Percentiles rank a stretch among this genome's conserved stretches.
phyloP scores from a whole-genome alignment of 139 green algal species.

The Chlamydomonas sp. region DNA sequence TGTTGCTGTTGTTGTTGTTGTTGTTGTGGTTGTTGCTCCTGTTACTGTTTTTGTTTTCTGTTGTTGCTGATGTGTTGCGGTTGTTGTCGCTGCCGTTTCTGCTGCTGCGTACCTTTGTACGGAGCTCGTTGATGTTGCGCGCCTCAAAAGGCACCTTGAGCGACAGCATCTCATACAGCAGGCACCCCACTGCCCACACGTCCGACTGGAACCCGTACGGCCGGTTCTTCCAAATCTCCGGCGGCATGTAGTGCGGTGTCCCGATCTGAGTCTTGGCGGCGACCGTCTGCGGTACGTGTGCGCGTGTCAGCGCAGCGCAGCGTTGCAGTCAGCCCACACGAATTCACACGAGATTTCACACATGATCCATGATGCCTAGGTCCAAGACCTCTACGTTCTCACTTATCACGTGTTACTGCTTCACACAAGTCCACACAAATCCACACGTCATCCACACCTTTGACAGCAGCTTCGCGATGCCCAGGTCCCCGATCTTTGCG shows the following conservation, averaged over 20 bases:
- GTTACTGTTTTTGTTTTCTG: too few relatives aligned
- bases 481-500: constrained; percentile 15
- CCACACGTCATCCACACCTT: neutral
- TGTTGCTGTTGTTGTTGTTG: too few relatives aligned
- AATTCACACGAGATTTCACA: too few relatives aligned
- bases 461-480: constrained; percentile 19
- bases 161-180: constrained; percentile 74
- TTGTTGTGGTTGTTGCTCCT: too few relatives aligned
- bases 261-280: constrained; percentile 65
- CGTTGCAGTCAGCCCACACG: too few relatives aligned
- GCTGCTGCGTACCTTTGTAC: constrained; percentile 37
- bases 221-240: constrained; percentile 71
- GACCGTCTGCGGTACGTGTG: constrained; percentile 23
- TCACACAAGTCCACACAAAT: too few relatives aligned
- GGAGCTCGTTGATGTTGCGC: constrained; percentile 57
- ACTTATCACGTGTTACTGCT: too few relatives aligned
- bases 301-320: too few relatives aligned
- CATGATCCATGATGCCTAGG: too few relatives aligned
- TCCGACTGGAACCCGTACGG: constrained; percentile 67
- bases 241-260: constrained; percentile 70
- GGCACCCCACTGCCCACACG: constrained; percentile 72
- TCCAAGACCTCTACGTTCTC: too few relatives aligned
- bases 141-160: constrained; percentile 70
- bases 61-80: too few relatives aligned
- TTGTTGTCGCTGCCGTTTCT: neutral